Evolutionary conservation across 2,329 filamentous ascomycete species (phyloP).

Genomic region (Leptographium lundbergii): DNA sequence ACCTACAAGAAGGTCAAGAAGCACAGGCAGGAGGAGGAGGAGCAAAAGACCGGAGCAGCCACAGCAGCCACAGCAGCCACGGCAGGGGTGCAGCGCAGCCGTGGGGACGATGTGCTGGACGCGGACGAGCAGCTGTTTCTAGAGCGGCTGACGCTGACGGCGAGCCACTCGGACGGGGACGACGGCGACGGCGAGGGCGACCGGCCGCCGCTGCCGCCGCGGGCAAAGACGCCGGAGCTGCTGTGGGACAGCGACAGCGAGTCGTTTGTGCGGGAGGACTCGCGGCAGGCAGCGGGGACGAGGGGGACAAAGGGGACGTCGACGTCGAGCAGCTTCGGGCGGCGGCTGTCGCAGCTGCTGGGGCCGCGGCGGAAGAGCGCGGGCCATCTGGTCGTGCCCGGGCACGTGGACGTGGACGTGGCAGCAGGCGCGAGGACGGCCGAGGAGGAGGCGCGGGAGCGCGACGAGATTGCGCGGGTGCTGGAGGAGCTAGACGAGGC

Average conservation of each 20-base stretch:
- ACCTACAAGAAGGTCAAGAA: slow-evolving; percentile 51
- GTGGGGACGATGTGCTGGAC: slow-evolving; percentile 32
- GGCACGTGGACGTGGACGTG: slow-evolving; percentile 18
- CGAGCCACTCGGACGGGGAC: slow-evolving; percentile 11
- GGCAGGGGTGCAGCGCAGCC: slow-evolving; percentile 5
- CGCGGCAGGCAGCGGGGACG: slow-evolving; percentile 16
- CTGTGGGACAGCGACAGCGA: slow-evolving; percentile 33
- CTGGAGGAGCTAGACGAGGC: slow-evolving; percentile 75
- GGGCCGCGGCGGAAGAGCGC: slow-evolving; percentile 12
- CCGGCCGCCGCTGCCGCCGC: slow-evolving; percentile 43
- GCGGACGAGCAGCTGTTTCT: slow-evolving; percentile 47
- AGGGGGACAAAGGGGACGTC: slow-evolving; percentile 12
- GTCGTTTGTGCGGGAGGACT: slow-evolving; percentile 17
- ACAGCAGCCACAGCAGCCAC: not conserved
- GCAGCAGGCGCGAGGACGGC: not conserved
- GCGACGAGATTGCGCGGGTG: slow-evolving; percentile 63
- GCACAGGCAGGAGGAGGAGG: slow-evolving; percentile 27
- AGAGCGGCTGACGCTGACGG: slow-evolving; percentile 31
- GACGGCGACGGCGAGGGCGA: slow-evolving; percentile 29
- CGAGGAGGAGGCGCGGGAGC: slow-evolving; percentile 34
- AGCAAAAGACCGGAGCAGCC: slow-evolving; percentile 12
- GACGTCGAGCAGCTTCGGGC: slow-evolving; percentile 5
- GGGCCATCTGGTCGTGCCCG: slow-evolving; percentile 24
- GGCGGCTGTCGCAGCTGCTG: slow-evolving; percentile 8
- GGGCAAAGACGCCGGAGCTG: slow-evolving; percentile 35